phyloP scores from a whole-genome alignment of 768 basidiomycete genomes.

The Leccinum variicolor region DNA sequence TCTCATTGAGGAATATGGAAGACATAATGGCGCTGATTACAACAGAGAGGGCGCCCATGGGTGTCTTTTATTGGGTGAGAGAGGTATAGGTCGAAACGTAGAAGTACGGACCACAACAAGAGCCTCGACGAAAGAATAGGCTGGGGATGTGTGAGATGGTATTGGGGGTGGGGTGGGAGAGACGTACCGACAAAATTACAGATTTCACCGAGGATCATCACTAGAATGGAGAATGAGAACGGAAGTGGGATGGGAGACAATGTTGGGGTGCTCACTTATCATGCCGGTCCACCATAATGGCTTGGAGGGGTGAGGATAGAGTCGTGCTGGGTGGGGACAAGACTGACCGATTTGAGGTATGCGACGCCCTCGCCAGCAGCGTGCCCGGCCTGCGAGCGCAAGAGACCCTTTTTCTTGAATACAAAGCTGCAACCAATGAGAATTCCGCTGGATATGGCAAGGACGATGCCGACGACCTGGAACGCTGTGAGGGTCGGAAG shows the following conservation, averaged over 20 bases:
- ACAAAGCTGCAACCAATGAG: slow-evolving; percentile 94
- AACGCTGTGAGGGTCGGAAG: neutral
- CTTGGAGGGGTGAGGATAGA: slow-evolving; percentile 33
- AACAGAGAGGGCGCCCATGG: slow-evolving; percentile 93
- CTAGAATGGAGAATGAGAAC: slow-evolving; percentile 28
- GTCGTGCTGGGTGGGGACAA: neutral
- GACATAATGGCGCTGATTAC: slow-evolving; percentile 93
- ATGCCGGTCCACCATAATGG: slow-evolving; percentile 93
- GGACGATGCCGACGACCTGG: slow-evolving; percentile 72
- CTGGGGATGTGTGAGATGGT: slow-evolving; percentile 31
- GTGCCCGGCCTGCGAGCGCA: slow-evolving; percentile 79
- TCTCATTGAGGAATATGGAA: slow-evolving; percentile 91
- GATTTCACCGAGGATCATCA: slow-evolving; percentile 91
- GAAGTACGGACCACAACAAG: slow-evolving; percentile 77
- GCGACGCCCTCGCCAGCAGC: slow-evolving; percentile 82
- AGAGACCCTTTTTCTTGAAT: slow-evolving; percentile 94
- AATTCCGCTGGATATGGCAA: slow-evolving; percentile 74
- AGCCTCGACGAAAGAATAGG: slow-evolving; percentile 88
- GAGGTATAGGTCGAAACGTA: neutral
- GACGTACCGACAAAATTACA: slow-evolving; percentile 81
- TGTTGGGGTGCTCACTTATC: slow-evolving; percentile 54
- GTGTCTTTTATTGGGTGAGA: slow-evolving; percentile 53
- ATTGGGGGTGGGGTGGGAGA: neutral
- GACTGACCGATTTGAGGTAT: slow-evolving; percentile 88
- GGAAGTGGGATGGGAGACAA: too few relatives aligned